Evolutionary conservation across 371 early-diverging fungal species (phyloP).

Genomic region (Gilbertella persicaria): DNA sequence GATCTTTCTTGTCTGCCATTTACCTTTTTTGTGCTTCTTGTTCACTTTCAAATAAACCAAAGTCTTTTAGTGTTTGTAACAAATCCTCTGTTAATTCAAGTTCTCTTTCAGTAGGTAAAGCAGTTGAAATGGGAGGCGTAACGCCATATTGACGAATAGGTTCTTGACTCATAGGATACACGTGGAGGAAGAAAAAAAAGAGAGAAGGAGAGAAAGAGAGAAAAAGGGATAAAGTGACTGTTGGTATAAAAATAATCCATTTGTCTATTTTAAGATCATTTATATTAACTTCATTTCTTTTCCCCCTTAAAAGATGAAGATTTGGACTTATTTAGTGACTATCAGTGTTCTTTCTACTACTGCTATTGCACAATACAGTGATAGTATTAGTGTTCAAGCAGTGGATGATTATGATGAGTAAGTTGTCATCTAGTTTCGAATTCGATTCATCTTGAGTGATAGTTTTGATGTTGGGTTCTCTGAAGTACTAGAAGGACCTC

Average conservation of each 20-base stretch:
- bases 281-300: no score
- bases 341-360: no score
- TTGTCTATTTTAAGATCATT: no score
- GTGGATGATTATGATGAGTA: conserved; percentile 10
- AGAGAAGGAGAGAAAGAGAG: neutral
- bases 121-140: conserved; percentile 63
- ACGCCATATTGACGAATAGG: conserved; percentile 53
- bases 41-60: conserved; percentile 78
- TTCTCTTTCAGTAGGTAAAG: conserved; percentile 60
- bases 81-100: conserved; percentile 64
- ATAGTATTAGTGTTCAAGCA: conserved; percentile 7
- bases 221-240: neutral
- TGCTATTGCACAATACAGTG: conserved; percentile 3
- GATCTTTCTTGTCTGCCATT: neutral
- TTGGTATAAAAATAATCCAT: neutral
- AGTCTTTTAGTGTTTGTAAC: conserved; percentile 60
- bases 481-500: conserved; percentile 11
- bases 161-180: conserved; percentile 31
- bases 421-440: neutral
- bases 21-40: conserved; percentile 59
- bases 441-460: neutral
- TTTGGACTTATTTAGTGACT: no score
- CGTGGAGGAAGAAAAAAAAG: conserved; percentile 16
- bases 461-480: neutral
- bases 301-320: no score